Evolutionary conservation across 2,329 filamentous ascomycete genomes (phyloP).

Genomic region (Calonectria pteridis): DNA sequence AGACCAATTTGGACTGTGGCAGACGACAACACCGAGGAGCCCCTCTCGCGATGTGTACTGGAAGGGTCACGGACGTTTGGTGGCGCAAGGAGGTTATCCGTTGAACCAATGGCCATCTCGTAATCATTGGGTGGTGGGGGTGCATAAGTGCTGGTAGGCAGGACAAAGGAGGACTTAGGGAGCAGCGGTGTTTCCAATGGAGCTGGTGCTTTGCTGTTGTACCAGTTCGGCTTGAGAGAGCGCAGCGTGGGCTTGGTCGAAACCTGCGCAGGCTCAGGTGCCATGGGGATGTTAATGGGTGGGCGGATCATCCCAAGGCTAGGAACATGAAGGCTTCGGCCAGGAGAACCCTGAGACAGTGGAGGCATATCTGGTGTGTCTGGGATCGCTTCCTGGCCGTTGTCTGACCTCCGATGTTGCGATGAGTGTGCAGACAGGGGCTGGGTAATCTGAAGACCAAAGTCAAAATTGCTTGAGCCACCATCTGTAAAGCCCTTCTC

Average conservation of each 20-base stretch:
- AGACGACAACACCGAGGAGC: conserved; percentile 73
- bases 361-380: conserved; percentile 16
- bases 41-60: conserved; percentile 62
- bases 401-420: conserved; percentile 5
- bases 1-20: conserved; percentile 80
- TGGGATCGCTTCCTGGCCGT: neutral
- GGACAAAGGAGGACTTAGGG: conserved; percentile 47
- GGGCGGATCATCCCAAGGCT: conserved; percentile 39
- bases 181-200: conserved; percentile 40
- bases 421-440: conserved; percentile 20
- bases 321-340: conserved; percentile 17
- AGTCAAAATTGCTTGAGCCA: conserved; percentile 30
- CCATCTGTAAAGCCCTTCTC: conserved; percentile 34
- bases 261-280: conserved; percentile 32
- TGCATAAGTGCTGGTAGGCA: conserved; percentile 63
- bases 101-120: conserved; percentile 9
- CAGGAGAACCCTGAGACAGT: neutral
- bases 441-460: conserved; percentile 27
- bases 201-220: conserved; percentile 41
- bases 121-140: conserved; percentile 29
- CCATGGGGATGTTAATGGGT: conserved; percentile 29
- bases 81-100: conserved; percentile 49
- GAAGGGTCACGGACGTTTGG: conserved; percentile 57
- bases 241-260: conserved; percentile 38
- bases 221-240: conserved; percentile 43